Evolutionary conservation across 257 asterid species (phyloP), one percentile per base, ranked within the genome.

Genomic region (Euphrasia confusa): DNA sequence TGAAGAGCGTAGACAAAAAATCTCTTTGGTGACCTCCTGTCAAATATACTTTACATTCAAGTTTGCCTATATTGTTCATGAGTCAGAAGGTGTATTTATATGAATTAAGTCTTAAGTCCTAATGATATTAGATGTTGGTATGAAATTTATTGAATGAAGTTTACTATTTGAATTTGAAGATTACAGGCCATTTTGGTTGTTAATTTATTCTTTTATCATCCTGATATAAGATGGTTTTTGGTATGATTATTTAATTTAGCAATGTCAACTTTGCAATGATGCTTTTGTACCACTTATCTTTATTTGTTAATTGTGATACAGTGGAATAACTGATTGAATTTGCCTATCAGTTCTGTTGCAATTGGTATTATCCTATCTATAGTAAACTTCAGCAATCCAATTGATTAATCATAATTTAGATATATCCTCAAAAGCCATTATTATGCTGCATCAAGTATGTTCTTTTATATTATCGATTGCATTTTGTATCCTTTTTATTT

Each of bases 401-500:
- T 21, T 28, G 64, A n/a, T 62, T 32, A 37, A 21, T 72, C 10
- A 12, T 40, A 54, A 4, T 44, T 40, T 61, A 30, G 52, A 55
- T 49, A 37, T 56, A 63, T 45, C 26, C 27, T 35, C 40, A 47
- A 30, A 61, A 14, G 64, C 33, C 69, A 33, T 66, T 30, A 21
- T 1, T 21, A 39, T 40, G 57, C 67, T 8, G 32, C 30, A 9
- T 62, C 60, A 30, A 37, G 39, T 55, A 64, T 35, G 66, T 61
- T 54, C 68, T 66, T 17, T 24, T 21, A 24, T 39, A 58, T 21
- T 63, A 24, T 27, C 58, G 33, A 48, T 63, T 40, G 32, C 63
- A 37, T 75, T 61, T 40, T 55, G 7, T 68, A 37, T 49, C 28
- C 48, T 71, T 35, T 21, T 45, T 45, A n/a, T 45, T 10, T 15